Evolutionary conservation across 2,329 filamentous ascomycete species (phyloP), one percentile per base, ranked within the genome.

Genomic region (Scedosporium dehoogii): DNA sequence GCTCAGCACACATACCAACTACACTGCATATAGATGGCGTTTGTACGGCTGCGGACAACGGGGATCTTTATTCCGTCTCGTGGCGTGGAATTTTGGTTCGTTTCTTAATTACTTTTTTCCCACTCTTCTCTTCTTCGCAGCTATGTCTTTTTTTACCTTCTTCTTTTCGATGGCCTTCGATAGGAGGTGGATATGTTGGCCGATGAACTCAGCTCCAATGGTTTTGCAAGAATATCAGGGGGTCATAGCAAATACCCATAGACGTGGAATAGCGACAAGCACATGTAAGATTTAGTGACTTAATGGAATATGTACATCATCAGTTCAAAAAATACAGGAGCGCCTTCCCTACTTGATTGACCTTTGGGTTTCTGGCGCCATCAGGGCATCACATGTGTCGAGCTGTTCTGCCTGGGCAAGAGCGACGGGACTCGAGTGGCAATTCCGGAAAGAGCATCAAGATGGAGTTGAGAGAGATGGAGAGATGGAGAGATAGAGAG

Each of bases 11-110:
- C 23, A 23, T 38, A 12, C 33, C 33, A 38, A 55, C 51, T 41
- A 21, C 53, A 27, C 42, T 58, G 60, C 60, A 62, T 62, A 62
- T 62, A 62, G 60, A 62, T 62, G 60, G 60, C 60, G 60, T 62
- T 38, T 62, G 9, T 38, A n/a, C 27, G 56, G 33, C 25, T 58
- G 25, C 56, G 27, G n/a, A 6, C 18, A 23, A 25, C 51, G 56
- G n/a, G 10, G 33, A 38, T 18, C 38, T 44, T 56, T 16, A 6
- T 58, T 18, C 33, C 29, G 42, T 18, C 59, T 60, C 29, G 51
- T 27, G 51, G 25, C 51, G n/a, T 56, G 25, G 48, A 33, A 60
- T 51, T 46, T 33, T 53, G 59, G 42, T 38, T 51, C 29, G 14
- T 58, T 23, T 58, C 23, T 58, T 33, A 12, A 33, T 18, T 38